Evolutionary conservation across 306 rosid genomes (phyloP), one percentile per base, ranked within the genome.

Genomic region (Prunus dulcis): DNA sequence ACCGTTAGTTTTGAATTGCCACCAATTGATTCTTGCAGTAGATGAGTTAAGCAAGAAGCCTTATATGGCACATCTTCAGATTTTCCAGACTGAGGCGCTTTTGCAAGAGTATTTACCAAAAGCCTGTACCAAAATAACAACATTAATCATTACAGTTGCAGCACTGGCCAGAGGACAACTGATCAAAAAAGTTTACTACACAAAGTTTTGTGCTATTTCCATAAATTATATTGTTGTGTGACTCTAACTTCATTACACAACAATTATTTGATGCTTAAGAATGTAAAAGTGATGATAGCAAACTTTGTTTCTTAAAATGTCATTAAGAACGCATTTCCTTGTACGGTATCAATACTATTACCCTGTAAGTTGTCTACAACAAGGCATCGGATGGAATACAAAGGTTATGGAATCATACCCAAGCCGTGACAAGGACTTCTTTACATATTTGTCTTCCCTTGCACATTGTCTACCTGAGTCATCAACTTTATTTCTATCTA

Each of bases 1-100:
- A 96, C 88, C 45, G 92, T 91, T 76, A 96, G 91, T 84, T 84
- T 96, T 58, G 96, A 88, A 86, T 92, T 96, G 80, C 98, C 98
- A 61, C 98, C 99, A 52, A 96, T 84, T 51, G 97, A 85, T 76
- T 92, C 99, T 65, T 79, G 82, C 62, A 95, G 76, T 78, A 95
- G 77, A 68, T 84, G 87, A 5, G 97, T 88, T 88, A 95, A 91
- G 82, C 93, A 95, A 58, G 92, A 92, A 60, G 80, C 79, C 78
- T 72, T 77, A 72, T 73, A 87, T 18, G 87, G 78, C 61, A 69
- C 74, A 72, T 82, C 91, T 81, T 82, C 90, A 65, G 77, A 77
- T 70, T 86, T 84, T 78, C 83, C 92, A 28, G 78, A 76, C 51
- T 41, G 76, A 72, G 87, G 75, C 22, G 64, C 90, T 68, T 87